Evolutionary conservation across 1,284 basidiomycete genomes (phyloP), one percentile per base, ranked within the genome.

Genomic region (Heliocybe sulcata): DNA sequence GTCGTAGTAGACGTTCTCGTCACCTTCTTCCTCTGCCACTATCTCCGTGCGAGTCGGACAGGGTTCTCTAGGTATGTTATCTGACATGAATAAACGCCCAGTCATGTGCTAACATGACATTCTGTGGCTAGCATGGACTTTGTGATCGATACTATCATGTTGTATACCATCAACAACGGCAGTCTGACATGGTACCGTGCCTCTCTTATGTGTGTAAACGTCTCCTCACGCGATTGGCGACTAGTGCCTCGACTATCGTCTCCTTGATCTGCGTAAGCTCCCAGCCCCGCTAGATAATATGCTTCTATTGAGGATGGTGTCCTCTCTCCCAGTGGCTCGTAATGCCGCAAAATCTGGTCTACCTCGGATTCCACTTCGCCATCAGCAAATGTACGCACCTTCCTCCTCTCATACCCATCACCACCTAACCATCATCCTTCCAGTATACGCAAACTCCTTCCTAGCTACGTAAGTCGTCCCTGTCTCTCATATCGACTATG

Each of bases 121-220:
- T 31, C 29, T 6, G 14, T 55, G 22, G 22, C 22, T 38, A 80
- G 79, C 45, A 63, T 80, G 62, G 73, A 78, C 58, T 66, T 69
- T 3, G 62, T 82, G 55, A 71, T 81, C 54, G 71, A 80, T 58
- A 63, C 71, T 0, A 68, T 81, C 51, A 75, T 77, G 16, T 62
- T 80, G 11, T 81, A 81, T 57, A 75, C 78, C 1, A 71, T 82
- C 35, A 77, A 82, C 63, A 79, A 73, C 23, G 80, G 80, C 33
- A 65, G 72, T 35, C 63, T 81, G 47, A 80, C 79, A 22, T 75
- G 75, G 80, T 79, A 57, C 35, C 69, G 63, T 6, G 54, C 60
- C 31, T 22, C 12, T 25, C 45, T 20, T 25, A 48, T 35, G 23
- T 26, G 31, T 2, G 16, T 9, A 9, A 9, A n/a, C 29, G 22